Evolutionary conservation across 2,329 filamentous ascomycete genomes (phyloP), one percentile per base, ranked within the genome.

Genomic region (Pseudogymnoascus sp.): DNA sequence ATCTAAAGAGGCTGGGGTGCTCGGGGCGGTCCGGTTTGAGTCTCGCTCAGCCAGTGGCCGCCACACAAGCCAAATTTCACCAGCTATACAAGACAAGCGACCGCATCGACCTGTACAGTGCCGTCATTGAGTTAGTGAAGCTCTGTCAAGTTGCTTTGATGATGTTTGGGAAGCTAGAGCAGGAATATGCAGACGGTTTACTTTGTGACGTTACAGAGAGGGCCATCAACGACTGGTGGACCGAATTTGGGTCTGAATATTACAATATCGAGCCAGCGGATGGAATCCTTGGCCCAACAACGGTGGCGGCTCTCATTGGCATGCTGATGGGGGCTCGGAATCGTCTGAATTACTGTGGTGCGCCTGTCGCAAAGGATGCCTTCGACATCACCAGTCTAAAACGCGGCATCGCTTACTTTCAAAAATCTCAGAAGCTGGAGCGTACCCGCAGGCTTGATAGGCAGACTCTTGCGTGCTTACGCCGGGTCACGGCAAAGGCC

Each of bases 211-310:
- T 95, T 47, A 97, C 95, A 0, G 95, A 99, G 74, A 87, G 83
- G 66, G 91, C 93, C 1, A 86, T 97, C 69, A 88, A 87, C 66
- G 90, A 97, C 74, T 99, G 95, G 95, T 97, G 95, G 95, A 87
- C 90, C 1, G 91, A 96, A 71, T 88, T 97, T 65, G 95, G 95
- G 1, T 88, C 87, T 0, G 93, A 97, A 68, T 88, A 95, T 71
- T 97, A 93, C 78, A 96, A 93, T 63, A 85, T 92, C 36, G 95
- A 97, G 74, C 93, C 95, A 1, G 89, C 89, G 8, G 95, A 99
- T 76, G 93, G 93, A 11, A 92, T 96, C 21, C 78, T 99, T 2
- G 95, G 95, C 0, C 93, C 95, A 1, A 96, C 91, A 0, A 97
- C 93, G 0, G 92, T 97, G 6, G 86, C 93, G 21, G 93, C 90